Conservation (phyloP, 345 rosid genomes). For the Psidium friedrichsthalianum region DNA sequence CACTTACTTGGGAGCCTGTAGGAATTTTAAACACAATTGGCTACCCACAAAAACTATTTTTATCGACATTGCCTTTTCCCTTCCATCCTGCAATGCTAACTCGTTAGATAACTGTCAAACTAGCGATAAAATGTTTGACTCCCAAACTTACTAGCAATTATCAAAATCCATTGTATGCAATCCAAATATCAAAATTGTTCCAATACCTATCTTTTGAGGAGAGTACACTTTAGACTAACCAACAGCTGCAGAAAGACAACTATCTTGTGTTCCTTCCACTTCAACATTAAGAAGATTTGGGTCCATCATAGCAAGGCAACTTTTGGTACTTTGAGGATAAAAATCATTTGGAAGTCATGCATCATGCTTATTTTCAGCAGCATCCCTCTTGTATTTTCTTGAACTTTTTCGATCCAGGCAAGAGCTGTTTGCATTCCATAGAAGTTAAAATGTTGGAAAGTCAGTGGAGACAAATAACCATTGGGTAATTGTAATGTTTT, state of each 20-base stretch:
- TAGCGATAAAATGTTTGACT: not conserved
- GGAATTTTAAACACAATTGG: not conserved
- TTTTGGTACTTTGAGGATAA: not conserved
- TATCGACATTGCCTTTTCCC: not conserved
- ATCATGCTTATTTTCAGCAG: not conserved
- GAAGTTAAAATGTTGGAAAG: not conserved
- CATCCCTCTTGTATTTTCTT: not conserved
- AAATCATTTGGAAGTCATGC: no score
- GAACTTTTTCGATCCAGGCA: not conserved
- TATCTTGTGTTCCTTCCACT: not conserved
- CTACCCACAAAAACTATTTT: not conserved
- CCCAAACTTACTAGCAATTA: not conserved
- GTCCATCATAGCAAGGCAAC: not conserved
- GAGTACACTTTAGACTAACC: not conserved
- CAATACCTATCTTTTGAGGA: not conserved
- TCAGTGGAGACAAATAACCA: not conserved
- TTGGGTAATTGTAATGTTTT: not conserved
- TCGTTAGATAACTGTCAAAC: not conserved
- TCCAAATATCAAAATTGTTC: not conserved
- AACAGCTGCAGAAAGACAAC: not conserved
- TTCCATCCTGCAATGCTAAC: not conserved
- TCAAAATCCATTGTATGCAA: not conserved
- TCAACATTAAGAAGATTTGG: not conserved
- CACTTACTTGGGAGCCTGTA: not conserved
- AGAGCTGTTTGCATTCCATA: not conserved